A percentile compares a stretch with the other conserved stretches of the same genome.
These are phyloP conservation scores for Coemansia sp. DNA, from an alignment of 192 early-diverging fungal genomes.

Conservation along the genomic window DNA sequence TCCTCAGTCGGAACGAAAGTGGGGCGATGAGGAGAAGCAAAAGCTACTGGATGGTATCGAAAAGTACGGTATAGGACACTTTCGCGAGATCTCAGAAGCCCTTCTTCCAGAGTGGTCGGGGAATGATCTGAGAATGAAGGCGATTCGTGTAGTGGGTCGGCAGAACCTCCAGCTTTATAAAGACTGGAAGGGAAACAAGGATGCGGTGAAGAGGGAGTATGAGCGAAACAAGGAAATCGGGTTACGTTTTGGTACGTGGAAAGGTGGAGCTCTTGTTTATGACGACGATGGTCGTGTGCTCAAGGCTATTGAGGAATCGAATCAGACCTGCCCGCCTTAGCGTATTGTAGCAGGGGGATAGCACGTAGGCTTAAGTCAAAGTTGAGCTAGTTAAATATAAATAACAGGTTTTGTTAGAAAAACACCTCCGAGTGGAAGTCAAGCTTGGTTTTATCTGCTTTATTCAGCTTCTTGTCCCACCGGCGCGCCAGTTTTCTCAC, in stretches of 20 bases:
- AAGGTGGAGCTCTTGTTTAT: conserved; percentile 73
- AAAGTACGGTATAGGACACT: conserved; percentile 83
- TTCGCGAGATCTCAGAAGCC: conserved; percentile 79
- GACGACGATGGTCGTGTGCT: conserved; percentile 80
- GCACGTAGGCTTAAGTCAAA: not conserved
- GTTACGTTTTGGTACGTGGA: conserved; percentile 72
- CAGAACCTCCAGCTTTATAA: conserved; percentile 86
- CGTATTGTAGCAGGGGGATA: not conserved
- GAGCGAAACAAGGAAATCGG: conserved; percentile 82
- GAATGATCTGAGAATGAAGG: conserved; percentile 82
- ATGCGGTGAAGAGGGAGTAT: conserved; percentile 69
- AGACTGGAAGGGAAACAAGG: conserved; percentile 77
- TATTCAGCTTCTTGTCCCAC: conserved; percentile 32
- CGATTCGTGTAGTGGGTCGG: conserved; percentile 80
- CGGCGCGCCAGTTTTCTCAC: conserved; percentile 53
- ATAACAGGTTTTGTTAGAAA: not conserved
- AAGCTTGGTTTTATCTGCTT: conserved; percentile 18
- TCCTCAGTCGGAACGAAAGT: conserved; percentile 65
- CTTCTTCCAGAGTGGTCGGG: conserved; percentile 71
- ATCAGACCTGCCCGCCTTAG: conserved; percentile 32
- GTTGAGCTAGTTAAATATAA: not conserved
- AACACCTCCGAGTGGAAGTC: conserved; percentile 35
- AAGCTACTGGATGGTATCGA: conserved; percentile 79
- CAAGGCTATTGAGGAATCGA: conserved; percentile 55
- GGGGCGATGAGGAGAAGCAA: conserved; percentile 77